Percentiles rank a stretch among this genome's conserved stretches.
Evolutionary conservation across 768 basidiomycete genomes (phyloP).

Genomic region (Hirschioporus abietinus): DNA sequence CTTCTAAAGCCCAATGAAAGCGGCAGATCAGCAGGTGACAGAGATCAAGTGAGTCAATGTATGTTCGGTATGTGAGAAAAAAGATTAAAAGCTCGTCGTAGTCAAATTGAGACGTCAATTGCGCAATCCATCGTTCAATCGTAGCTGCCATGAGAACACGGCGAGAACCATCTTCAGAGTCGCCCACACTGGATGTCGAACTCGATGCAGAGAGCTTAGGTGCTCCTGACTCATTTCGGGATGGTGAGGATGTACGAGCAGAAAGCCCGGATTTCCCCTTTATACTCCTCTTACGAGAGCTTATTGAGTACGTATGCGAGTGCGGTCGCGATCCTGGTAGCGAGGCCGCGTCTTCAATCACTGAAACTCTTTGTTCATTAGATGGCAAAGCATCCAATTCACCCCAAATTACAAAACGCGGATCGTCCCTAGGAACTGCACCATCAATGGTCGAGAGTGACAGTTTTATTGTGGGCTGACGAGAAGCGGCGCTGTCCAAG

Average conservation of each 20-base stretch:
- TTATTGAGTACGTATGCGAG: constrained; percentile 21
- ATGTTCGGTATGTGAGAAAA: constrained; percentile 88
- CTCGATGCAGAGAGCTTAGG: background rate
- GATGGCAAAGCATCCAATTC: constrained; percentile 29
- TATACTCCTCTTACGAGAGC: constrained; percentile 32
- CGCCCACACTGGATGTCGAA: constrained; percentile 3
- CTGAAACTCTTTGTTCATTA: background rate
- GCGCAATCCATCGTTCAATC: constrained; percentile 90
- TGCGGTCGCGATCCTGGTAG: constrained; percentile 29
- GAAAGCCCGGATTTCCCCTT: constrained; percentile 14
- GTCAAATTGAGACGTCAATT: constrained; percentile 80
- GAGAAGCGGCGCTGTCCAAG: constrained; percentile 47
- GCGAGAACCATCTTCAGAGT: constrained; percentile 26
- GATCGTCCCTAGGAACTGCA: constrained; percentile 77
- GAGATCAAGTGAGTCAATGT: constrained; percentile 73
- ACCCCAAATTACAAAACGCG: constrained; percentile 91
- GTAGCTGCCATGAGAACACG: constrained; percentile 80
- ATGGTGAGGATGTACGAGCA: background rate
- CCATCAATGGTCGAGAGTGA: constrained; percentile 61
- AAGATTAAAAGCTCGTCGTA: constrained; percentile 87
- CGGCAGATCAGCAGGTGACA: constrained; percentile 78
- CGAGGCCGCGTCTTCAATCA: background rate
- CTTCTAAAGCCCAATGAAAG: constrained; percentile 82
- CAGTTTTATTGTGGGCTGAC: constrained; percentile 68
- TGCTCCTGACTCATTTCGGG: background rate